phyloP scores from a whole-genome alignment of 1,139 yeast genomes.

The Debaryomycetaceae sp. region DNA sequence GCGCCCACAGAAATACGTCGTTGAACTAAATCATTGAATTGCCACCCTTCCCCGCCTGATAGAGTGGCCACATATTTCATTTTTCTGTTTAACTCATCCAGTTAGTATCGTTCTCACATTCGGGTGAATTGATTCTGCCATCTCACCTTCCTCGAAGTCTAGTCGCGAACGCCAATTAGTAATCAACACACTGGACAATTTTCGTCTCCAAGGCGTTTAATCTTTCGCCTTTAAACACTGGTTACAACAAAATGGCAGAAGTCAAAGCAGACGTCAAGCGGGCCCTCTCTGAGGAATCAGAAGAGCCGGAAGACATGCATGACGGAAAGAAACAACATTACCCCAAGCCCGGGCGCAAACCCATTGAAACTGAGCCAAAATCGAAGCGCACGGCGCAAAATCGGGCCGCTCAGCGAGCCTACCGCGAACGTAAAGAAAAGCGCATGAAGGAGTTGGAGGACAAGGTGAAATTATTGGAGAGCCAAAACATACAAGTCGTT shows the following conservation, averaged over 20 bases:
- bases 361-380: slow-evolving; percentile 72
- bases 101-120: too few species aligned
- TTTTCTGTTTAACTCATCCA: too few species aligned
- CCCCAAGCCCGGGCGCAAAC: slow-evolving; percentile 59
- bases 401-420: slow-evolving; percentile 96
- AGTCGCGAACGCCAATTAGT: slow-evolving; percentile 3
- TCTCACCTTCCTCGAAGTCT: too few species aligned
- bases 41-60: too few species aligned
- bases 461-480: slow-evolving; percentile 67
- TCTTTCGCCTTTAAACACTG: too few species aligned
- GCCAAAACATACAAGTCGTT: slow-evolving; percentile 56
- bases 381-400: slow-evolving; percentile 93
- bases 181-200: too few species aligned
- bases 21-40: too few species aligned
- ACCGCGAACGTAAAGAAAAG: slow-evolving; percentile 87
- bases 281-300: slow-evolving; percentile 26
- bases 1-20: too few species aligned
- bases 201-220: too few species aligned
- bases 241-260: slow-evolving; percentile 23
- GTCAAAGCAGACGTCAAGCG: slow-evolving; percentile 35
- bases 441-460: slow-evolving; percentile 84
- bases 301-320: slow-evolving; percentile 16
- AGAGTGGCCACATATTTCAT: too few species aligned
- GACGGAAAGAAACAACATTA: slow-evolving; percentile 34
- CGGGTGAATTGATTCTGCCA: too few species aligned